Percentiles rank a stretch among this genome's conserved stretches.
These are phyloP conservation scores for Ophiostoma sp. DNA, from an alignment of 2,329 filamentous ascomycete genomes.

Conservation along the genomic window DNA sequence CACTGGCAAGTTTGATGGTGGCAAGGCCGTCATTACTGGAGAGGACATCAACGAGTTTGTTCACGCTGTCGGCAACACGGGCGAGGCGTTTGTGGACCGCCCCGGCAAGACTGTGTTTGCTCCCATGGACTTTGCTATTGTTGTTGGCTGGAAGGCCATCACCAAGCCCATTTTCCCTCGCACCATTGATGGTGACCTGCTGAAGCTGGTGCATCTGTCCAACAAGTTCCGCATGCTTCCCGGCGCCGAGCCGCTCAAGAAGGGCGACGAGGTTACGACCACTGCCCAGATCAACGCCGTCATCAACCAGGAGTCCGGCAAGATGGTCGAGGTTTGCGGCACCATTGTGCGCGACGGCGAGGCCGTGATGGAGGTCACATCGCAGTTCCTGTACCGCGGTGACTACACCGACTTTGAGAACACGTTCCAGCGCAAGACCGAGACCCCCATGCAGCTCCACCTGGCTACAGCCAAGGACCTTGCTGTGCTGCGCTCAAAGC, in stretches of 20 bases:
- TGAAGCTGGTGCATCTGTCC: slow-evolving; percentile 93
- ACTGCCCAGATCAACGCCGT: slow-evolving; percentile 96
- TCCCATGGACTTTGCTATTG: slow-evolving; percentile 98
- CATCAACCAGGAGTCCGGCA: slow-evolving; percentile 95
- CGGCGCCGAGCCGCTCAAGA: slow-evolving; percentile 89
- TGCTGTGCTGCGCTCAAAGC: slow-evolving; percentile 88
- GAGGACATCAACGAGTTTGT: slow-evolving; percentile 98
- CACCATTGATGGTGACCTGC: slow-evolving; percentile 88
- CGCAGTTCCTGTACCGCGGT: slow-evolving; percentile 95
- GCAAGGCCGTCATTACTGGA: slow-evolving; percentile 76
- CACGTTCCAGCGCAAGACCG: slow-evolving; percentile 96
- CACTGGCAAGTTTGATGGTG: slow-evolving; percentile 84
- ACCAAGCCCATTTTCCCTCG: slow-evolving; percentile 98
- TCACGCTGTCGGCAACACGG: slow-evolving; percentile 96
- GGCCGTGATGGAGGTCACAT: slow-evolving; percentile 96
- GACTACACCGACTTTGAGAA: slow-evolving; percentile 91
- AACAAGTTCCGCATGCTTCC: slow-evolving; percentile 98
- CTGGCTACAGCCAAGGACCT: slow-evolving; percentile 85
- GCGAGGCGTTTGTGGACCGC: slow-evolving; percentile 92
- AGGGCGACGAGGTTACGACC: slow-evolving; percentile 86
- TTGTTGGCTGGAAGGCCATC: slow-evolving; percentile 98
- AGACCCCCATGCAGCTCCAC: slow-evolving; percentile 91
- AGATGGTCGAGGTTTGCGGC: slow-evolving; percentile 99
- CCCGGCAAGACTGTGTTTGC: slow-evolving; percentile 91
- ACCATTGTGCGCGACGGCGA: slow-evolving; percentile 80